Percentiles rank a stretch among this genome's conserved stretches.
Evolutionary conservation across 1,284 basidiomycete genomes (phyloP).

Genomic region (Amylostereum areolatum): DNA sequence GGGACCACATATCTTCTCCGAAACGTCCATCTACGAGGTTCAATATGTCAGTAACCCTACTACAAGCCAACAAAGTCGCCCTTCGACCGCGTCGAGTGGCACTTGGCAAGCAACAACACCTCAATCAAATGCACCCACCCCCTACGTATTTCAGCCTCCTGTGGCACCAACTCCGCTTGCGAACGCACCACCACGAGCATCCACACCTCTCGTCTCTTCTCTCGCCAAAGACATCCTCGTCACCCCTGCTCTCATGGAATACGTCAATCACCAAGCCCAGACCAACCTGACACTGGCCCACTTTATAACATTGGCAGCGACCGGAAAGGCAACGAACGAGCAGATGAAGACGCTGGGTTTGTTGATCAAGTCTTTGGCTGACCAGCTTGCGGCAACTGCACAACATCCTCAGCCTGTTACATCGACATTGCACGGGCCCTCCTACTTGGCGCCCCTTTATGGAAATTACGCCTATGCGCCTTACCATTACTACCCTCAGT

Average conservation of each 20-base stretch:
- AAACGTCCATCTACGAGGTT: conserved; percentile 64
- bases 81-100: conserved; percentile 3
- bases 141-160: conserved; percentile 7
- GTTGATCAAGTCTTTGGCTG: conserved; percentile 45
- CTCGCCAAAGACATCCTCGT: conserved; percentile 38
- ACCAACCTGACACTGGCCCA: conserved; percentile 59
- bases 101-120: conserved; percentile 21
- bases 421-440: neutral
- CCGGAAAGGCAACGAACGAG: conserved; percentile 50
- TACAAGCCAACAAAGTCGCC: conserved; percentile 2
- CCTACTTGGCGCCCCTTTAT: neutral
- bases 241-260: conserved; percentile 48
- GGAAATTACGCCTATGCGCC: neutral
- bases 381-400: conserved; percentile 22
- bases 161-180: conserved; percentile 2
- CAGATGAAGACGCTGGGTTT: conserved; percentile 60
- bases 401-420: conserved; percentile 1
- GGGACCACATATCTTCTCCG: conserved; percentile 63
- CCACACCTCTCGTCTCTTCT: conserved; percentile 34
- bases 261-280: conserved; percentile 59
- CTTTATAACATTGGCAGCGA: conserved; percentile 53
- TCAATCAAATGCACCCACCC: conserved; percentile 14
- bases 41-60: conserved; percentile 35
- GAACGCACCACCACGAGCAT: conserved; percentile 15
- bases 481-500: neutral